Percentiles rank a stretch among this genome's conserved stretches.
phyloP scores from a whole-genome alignment of 331 rosid species.

The Telfairia occidentalis region DNA sequence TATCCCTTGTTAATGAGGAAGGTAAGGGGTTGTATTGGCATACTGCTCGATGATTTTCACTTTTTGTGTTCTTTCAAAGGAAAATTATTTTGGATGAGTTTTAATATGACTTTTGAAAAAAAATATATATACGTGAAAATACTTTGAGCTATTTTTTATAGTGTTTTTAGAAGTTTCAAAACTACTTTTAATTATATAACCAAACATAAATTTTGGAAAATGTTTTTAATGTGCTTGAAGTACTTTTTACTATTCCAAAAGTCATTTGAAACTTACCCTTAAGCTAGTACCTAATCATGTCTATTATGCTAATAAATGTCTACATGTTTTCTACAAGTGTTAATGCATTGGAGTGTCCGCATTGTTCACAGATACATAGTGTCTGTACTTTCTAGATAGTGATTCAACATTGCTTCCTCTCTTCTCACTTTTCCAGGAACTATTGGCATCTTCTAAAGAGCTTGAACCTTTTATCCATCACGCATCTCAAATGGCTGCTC shows the following conservation, averaged over 20 bases:
- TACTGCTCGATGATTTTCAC: background rate
- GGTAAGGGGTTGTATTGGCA: conserved; percentile 29
- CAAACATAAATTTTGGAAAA: background rate
- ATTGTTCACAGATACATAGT: too few relatives aligned
- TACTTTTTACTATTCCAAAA: background rate
- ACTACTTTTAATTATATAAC: background rate
- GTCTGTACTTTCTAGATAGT: too few relatives aligned
- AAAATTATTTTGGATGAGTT: background rate
- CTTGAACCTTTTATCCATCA: conserved; percentile 64
- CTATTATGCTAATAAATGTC: too few relatives aligned
- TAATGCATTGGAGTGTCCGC: too few relatives aligned
- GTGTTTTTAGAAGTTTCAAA: background rate
- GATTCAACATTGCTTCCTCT: background rate
- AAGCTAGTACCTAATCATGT: too few relatives aligned
- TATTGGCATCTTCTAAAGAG: conserved; percentile 59
- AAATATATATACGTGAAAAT: background rate
- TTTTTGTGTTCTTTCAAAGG: background rate
- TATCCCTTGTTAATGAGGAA: conserved; percentile 76
- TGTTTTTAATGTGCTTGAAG: background rate
- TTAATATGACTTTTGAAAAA: background rate
- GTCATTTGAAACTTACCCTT: background rate
- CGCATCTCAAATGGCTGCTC: conserved; percentile 95
- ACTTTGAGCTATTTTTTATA: background rate
- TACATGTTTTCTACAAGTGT: too few relatives aligned
- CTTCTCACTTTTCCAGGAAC: conserved; percentile 41